Evolutionary conservation across 805 yeast species (phyloP).

Genomic region (Komagataella ulmi): DNA sequence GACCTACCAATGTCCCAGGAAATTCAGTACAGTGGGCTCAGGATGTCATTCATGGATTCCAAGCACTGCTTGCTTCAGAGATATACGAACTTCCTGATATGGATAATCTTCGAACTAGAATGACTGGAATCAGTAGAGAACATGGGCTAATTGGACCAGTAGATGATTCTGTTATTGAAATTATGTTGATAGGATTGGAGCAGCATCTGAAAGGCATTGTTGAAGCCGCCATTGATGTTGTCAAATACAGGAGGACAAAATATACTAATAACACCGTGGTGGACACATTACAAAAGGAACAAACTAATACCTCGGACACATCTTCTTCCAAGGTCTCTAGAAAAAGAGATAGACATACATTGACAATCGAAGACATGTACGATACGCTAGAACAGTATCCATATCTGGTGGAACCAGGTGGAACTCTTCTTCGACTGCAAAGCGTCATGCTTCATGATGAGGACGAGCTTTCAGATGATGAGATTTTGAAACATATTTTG

Average conservation of each 20-base stretch:
- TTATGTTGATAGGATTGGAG: conserved; percentile 72
- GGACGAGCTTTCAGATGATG: conserved; percentile 14
- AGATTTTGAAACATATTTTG: neutral
- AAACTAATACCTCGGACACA: conserved; percentile 4
- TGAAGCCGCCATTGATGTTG: conserved; percentile 63
- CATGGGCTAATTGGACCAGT: conserved; percentile 77
- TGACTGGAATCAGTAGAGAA: conserved; percentile 78
- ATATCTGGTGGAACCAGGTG: conserved; percentile 54
- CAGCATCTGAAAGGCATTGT: conserved; percentile 61
- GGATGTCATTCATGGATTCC: conserved; percentile 77
- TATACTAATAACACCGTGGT: conserved; percentile 22
- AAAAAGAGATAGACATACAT: conserved; percentile 19
- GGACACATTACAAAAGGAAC: conserved; percentile 5
- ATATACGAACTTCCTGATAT: conserved; percentile 73
- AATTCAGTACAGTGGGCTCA: conserved; percentile 79
- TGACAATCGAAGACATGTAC: conserved; percentile 55
- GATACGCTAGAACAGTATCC: conserved; percentile 56
- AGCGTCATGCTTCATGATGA: conserved; percentile 44
- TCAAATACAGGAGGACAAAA: conserved; percentile 43
- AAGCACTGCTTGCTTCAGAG: conserved; percentile 69
- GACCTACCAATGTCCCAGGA: conserved; percentile 20
- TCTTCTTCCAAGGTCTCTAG: conserved; percentile 4
- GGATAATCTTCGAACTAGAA: conserved; percentile 49
- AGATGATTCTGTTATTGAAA: conserved; percentile 66
- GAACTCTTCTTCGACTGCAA: conserved; percentile 39